Percentiles rank a stretch among this genome's conserved stretches.
Conservation (phyloP, 768 basidiomycete species). For the Inosperma sp. region DNA sequence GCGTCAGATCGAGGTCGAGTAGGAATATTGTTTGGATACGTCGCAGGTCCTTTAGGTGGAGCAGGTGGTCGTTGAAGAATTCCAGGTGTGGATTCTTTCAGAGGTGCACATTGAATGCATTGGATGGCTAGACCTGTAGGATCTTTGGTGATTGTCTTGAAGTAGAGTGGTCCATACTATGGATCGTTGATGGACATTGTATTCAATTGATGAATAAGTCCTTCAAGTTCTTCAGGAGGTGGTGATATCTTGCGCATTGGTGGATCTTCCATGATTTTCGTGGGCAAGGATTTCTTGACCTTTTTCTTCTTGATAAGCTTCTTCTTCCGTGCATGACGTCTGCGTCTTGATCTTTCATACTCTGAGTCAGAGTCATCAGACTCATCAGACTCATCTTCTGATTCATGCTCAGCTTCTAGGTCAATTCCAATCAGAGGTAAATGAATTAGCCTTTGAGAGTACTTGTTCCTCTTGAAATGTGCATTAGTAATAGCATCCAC, state of each 20-base stretch:
- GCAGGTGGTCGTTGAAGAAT: background rate
- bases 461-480: background rate
- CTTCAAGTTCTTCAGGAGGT: background rate
- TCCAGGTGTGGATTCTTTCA: background rate
- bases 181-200: conserved; percentile 6
- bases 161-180: background rate
- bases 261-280: background rate
- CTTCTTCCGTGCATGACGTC: too few relatives aligned
- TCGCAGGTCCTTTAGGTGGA: background rate
- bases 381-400: background rate
- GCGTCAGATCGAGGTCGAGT: background rate
- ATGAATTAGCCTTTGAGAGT: background rate
- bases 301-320: background rate
- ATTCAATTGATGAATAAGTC: background rate
- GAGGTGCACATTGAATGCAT: background rate
- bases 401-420: background rate
- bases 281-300: background rate
- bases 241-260: background rate
- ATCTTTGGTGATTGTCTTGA: background rate
- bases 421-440: background rate
- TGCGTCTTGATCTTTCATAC: background rate
- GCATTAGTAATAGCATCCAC: background rate
- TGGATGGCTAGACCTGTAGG: background rate
- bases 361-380: background rate
- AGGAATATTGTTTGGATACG: conserved; percentile 3